Conservation (phyloP, 73 alveolate species). For the Paramecium caudatum region DNA sequence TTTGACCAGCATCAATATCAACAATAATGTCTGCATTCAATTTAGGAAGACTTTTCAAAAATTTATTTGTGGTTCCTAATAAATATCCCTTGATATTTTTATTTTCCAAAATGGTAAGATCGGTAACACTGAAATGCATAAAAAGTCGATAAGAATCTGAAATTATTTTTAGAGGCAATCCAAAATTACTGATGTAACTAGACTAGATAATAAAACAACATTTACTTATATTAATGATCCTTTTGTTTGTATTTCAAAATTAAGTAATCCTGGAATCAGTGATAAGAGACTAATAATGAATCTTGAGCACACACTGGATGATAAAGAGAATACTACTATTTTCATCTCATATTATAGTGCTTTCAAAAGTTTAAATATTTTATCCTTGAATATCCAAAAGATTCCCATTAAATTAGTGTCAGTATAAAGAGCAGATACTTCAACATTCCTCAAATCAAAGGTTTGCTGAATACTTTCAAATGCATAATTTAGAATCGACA, state of each 20-base stretch:
- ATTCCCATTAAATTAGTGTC: constrained; percentile 57
- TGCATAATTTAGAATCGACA: constrained; percentile 61
- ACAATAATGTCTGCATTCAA: constrained; percentile 61
- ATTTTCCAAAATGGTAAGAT: constrained; percentile 1
- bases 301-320: constrained; percentile 63
- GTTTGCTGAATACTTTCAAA: constrained; percentile 67
- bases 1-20: constrained; percentile 62
- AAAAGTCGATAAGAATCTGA: constrained; percentile 40
- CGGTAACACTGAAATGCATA: constrained; percentile 64
- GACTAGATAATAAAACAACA: not conserved
- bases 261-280: constrained; percentile 68
- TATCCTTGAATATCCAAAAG: constrained; percentile 70
- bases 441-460: constrained; percentile 60
- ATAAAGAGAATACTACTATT: constrained; percentile 57
- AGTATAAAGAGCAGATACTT: constrained; percentile 37
- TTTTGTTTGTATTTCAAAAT: constrained; percentile 53
- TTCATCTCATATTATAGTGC: constrained; percentile 47
- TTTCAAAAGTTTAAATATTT: constrained; percentile 56
- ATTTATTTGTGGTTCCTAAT: constrained; percentile 71
- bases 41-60: constrained; percentile 20
- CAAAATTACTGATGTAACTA: constrained; percentile 62
- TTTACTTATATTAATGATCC: not conserved
- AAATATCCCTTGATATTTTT: constrained; percentile 64
- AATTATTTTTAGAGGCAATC: constrained; percentile 71
- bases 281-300: constrained; percentile 66